Percentiles rank a stretch among this genome's conserved stretches.
Evolutionary conservation across 352 stramenopile species (phyloP).

Genomic region (Pythium oligandrum): DNA sequence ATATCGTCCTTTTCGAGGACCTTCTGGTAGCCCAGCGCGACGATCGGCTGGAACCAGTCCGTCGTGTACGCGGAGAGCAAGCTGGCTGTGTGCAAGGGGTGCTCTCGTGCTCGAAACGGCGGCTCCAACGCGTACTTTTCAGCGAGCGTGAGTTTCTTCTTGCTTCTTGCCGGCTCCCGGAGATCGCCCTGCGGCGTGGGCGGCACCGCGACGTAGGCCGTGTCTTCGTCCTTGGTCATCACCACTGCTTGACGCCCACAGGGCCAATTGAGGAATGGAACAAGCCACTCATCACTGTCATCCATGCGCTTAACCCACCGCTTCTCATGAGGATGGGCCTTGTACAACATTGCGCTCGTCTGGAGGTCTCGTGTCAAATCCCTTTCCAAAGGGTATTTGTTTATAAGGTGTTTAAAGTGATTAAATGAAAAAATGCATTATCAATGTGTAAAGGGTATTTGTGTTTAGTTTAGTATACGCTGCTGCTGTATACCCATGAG

Average conservation of each 20-base stretch:
- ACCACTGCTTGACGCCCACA: neutral
- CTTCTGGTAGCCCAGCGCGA: constrained; percentile 27
- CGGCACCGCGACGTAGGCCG: neutral
- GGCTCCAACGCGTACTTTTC: constrained; percentile 25
- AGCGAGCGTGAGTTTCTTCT: constrained; percentile 5
- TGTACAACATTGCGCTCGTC: neutral
- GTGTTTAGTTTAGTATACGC: no score
- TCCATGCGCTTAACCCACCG: neutral
- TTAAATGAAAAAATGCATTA: neutral
- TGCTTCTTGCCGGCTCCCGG: neutral
- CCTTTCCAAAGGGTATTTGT: neutral
- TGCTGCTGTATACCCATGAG: no score
- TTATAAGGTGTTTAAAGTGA: neutral
- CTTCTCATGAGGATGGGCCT: neutral
- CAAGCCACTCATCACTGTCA: neutral
- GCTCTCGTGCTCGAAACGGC: constrained; percentile 12
- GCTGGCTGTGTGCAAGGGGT: constrained; percentile 31
- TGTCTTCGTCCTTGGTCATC: neutral
- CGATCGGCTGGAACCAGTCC: constrained; percentile 32
- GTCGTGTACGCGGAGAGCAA: constrained; percentile 24
- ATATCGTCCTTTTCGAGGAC: constrained; percentile 36
- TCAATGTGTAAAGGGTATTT: no score
- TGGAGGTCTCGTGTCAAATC: neutral
- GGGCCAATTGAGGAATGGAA: neutral
- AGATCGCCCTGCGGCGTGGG: neutral